Percentiles rank a stretch among this genome's conserved stretches.
phyloP scores from a whole-genome alignment of 2,329 filamentous ascomycete genomes.

The Byssochlamys sp. region DNA sequence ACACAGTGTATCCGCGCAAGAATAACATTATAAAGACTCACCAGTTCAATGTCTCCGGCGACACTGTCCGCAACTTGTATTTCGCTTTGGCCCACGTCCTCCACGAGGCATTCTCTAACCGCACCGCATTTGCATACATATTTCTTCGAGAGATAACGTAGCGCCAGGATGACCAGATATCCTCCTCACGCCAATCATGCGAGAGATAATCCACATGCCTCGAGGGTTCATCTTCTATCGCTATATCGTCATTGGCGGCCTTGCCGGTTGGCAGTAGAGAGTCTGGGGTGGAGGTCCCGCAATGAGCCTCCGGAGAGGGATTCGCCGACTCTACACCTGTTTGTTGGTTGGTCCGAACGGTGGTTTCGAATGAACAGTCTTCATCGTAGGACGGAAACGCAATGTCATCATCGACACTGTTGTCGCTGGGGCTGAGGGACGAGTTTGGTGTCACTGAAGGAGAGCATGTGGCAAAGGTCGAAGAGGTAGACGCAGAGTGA shows the following conservation, averaged over 20 bases:
- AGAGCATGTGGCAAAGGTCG: slow-evolving; percentile 23
- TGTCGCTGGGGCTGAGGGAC: slow-evolving; percentile 23
- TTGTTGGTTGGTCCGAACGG: too few relatives aligned
- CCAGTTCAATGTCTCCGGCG: slow-evolving; percentile 90
- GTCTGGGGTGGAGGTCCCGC: slow-evolving; percentile 23
- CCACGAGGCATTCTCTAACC: slow-evolving; percentile 94
- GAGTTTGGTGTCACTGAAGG: slow-evolving; percentile 30
- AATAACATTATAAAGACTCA: slow-evolving; percentile 36
- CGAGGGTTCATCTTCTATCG: slow-evolving; percentile 63
- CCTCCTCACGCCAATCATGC: slow-evolving; percentile 86
- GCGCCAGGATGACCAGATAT: slow-evolving; percentile 95
- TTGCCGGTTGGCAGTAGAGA: slow-evolving; percentile 53
- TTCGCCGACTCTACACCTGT: slow-evolving; percentile 4
- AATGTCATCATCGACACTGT: slow-evolving; percentile 28
- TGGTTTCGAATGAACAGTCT: slow-evolving; percentile 33
- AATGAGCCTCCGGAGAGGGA: slow-evolving; percentile 13
- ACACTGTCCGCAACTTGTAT: slow-evolving; percentile 74
- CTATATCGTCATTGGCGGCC: slow-evolving; percentile 69
- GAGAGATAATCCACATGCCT: slow-evolving; percentile 92
- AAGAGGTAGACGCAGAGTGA: slow-evolving; percentile 20
- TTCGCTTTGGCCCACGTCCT: slow-evolving; percentile 92
- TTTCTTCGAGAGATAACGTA: slow-evolving; percentile 74
- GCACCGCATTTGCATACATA: slow-evolving; percentile 68
- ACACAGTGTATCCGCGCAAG: not conserved
- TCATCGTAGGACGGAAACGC: slow-evolving; percentile 36